Base-by-base conservation (phyloP, 2,329 filamentous ascomycete species). In the Aspergillus arachidicola region DNA sequence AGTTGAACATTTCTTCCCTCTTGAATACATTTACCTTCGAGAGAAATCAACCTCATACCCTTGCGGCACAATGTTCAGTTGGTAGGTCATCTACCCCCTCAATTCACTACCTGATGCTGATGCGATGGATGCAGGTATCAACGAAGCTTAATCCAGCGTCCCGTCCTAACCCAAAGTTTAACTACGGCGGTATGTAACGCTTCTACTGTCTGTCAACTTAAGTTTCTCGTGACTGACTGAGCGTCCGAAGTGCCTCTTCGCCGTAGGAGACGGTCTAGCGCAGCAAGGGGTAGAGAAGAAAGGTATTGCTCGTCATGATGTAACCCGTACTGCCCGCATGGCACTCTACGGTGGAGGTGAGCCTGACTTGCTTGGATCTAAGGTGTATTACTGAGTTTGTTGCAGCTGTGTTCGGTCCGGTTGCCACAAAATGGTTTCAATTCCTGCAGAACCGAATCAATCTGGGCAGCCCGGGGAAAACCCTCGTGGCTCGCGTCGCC, bases 351-450 rank as follows among this genome's bases (percentile, higher is more conserved):
- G 66, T 0, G 66, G 66, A 38, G 64, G 66, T 68, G 41, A 19
- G 63, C 48, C 11, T 26, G 9, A n/a, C 21, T 21, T 12, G 14
- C 32, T 16, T 32, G 21, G 9, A 6, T 45, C 23, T 9, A 23
- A 12, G 19, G 5, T 1, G 4, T 19, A 23, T 19, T 10, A 21
- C 36, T 28, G 9, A 59, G 7, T 36, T 26, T 1, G 7, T 48
- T 7, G 1, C 11, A 68, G 66, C 57, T 21, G 54, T 66, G 12
- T 68, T 68, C 38, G 66, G 66, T 12, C 66, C 66, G 5, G 41
- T 63, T 16, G 66, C 64, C 21, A 66, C 66, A 14, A 68, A 66
- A 57, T 68, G 66, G 66, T 68, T 64, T 30, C 64, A 65, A 19
- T 61, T 66, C 34, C 48, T 68, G 9, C 64, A 66, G 19, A 59